Evolutionary conservation across 345 rosid species (phyloP), one percentile per base, ranked within the genome.

Genomic region (Heritiera fomes): DNA sequence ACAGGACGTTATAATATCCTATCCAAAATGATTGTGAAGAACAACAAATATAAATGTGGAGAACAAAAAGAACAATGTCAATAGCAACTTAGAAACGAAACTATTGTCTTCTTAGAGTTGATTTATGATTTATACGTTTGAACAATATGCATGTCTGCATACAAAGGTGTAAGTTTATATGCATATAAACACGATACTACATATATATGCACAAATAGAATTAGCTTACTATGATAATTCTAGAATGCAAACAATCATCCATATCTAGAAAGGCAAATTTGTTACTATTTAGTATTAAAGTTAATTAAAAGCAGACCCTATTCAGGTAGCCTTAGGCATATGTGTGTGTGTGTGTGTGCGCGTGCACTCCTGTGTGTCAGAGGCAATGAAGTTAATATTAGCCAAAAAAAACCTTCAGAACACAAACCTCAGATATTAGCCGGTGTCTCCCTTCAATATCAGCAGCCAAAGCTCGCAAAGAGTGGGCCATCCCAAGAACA

Each of bases 401-500:
- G 43, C 38, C 38, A 63, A 12, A 47, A 53, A 68, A 52, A 52
- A 32, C 17, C 77, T 46, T 20, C 8, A 64, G 28, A 66, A 84
- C 14, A 63, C 87, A 49, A 73, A 93, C 98, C 96, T 90, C 98
- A 28, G 92, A 86, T 83, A 93, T 82, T 13, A 91, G 80, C 18
- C 88, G 92, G 80, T 91, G 88, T 83, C 95, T 89, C 80, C 90
- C 94, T 80, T 87, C 90, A 77, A 86, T 80, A 82, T 89, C 92
- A 79, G 88, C 87, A 82, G 91, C 91, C 83, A 91, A 84, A 79
- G 86, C 88, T 50, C 90, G 87, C 80, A 90, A 77, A 32, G 92
- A 87, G 75, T 81, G 90, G 73, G 92, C 89, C 87, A 86, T 82
- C 13, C 87, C 89, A 66, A 86, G 87, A 81, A 85, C 79, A 52